These are phyloP conservation scores for Aureobasidium zeae DNA, from an alignment of 2,329 filamentous ascomycete genomes.

Conservation along the genomic window DNA sequence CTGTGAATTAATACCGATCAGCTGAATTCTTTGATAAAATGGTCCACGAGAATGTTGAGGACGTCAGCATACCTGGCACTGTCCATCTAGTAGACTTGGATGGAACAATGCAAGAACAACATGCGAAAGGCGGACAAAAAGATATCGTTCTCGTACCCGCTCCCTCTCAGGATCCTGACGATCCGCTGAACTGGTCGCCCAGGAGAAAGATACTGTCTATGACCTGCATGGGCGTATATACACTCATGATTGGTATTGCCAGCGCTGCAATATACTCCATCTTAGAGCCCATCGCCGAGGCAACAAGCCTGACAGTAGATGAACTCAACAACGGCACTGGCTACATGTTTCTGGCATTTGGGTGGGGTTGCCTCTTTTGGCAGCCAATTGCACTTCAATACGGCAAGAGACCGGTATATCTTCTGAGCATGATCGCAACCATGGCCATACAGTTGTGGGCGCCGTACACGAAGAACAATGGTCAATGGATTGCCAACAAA, in stretches of 20 bases:
- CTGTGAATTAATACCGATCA: too few species aligned
- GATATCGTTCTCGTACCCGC: slow-evolving; percentile 36
- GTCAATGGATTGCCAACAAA: slow-evolving; percentile 40
- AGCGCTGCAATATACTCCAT: slow-evolving; percentile 43
- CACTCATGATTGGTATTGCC: slow-evolving; percentile 41
- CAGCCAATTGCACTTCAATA: slow-evolving; percentile 46
- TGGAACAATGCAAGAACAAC: slow-evolving; percentile 30
- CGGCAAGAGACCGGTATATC: slow-evolving; percentile 42
- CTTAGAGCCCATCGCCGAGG: slow-evolving; percentile 38
- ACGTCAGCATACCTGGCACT: slow-evolving; percentile 29
- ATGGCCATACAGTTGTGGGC: slow-evolving; percentile 37
- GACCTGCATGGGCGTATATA: slow-evolving; percentile 39
- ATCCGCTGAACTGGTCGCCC: slow-evolving; percentile 39
- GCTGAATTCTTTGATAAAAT: neutral
- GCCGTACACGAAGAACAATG: slow-evolving; percentile 36
- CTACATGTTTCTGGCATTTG: slow-evolving; percentile 44
- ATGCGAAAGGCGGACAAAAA: slow-evolving; percentile 27
- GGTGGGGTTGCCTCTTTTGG: slow-evolving; percentile 45
- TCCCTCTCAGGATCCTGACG: slow-evolving; percentile 38
- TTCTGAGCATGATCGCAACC: slow-evolving; percentile 35
- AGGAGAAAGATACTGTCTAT: slow-evolving; percentile 36
- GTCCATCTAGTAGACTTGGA: slow-evolving; percentile 36
- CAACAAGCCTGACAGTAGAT: slow-evolving; percentile 38
- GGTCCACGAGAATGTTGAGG: neutral
- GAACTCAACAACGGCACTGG: slow-evolving; percentile 43